Evolutionary conservation across 768 basidiomycete genomes (phyloP), one percentile per base, ranked within the genome.

Genomic region (Crassisporium funariophilum): DNA sequence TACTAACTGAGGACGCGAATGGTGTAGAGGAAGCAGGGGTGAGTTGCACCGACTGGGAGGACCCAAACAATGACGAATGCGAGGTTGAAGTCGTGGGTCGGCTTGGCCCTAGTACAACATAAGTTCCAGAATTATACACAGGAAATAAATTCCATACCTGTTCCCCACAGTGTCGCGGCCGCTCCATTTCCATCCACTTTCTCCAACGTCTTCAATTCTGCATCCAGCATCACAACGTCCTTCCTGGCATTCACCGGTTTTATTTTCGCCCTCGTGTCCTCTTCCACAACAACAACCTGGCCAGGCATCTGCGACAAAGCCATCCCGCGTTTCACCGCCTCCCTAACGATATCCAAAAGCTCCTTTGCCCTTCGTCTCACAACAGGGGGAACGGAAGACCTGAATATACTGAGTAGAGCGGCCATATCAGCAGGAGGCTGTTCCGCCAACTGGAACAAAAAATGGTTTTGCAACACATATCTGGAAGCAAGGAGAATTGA

Each of bases 391-490:
- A 84, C 71, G 1, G 53, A 50, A 3, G 75, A 72, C 45, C 70
- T 73, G 57, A 91, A 84, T 20, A 77, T 56, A n/a, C 74, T 69
- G 39, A 89, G 67, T 34, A 92, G 63, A 3, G 75, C 74, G 4
- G 79, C 75, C 69, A 85, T 76, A 57, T 89, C 82, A 19, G 73
- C 72, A 10, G 91, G 90, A 5, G 79, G 76, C 19, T 74, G 74
- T 57, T 91, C 88, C n/a, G 82, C 84, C 15, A 91, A 66, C 46
- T 75, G 73, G 61, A 93, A 88, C 19, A 92, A 61, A 56, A 77
- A 73, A 52, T 90, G 88, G 54, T 91, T 91, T 27, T 83, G 76
- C 9, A 92, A 69, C 13, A 92, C 79, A 61, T 84, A 91, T 67
- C 87, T 87, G 49, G 23, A 41, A 33, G 41, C 17, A 24, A 4